Evolutionary conservation across 495 filamentous ascomycete species (phyloP), one percentile per base, ranked within the genome.

Genomic region (Talaromyces stipitatus): DNA sequence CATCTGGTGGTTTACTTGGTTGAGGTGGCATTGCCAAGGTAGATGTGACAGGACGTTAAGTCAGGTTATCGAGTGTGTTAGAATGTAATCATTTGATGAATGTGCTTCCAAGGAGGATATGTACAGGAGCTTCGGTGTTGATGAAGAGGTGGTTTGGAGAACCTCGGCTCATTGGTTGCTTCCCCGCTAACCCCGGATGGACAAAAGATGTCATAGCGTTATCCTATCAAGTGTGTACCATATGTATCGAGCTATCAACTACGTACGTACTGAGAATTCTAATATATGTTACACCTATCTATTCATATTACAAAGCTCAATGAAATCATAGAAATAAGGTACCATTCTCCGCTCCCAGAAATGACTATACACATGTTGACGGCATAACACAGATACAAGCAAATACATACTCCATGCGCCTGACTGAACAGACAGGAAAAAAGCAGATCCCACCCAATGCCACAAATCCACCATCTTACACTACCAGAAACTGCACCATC

Each of bases 401-500:
- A n/a, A 18, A 16, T 41, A 30, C 23, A 14, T 18, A 14, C 48
- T 51, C 48, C 16, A 20, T 51, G 27, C 48, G 27, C 48, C 48
- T 47, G 18, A 47, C 10, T 22, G 20, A 12, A 47, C 22, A 26
- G 11, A 18, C 9, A 41, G 30, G 43, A 51, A 30, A 30, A 23
- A 14, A 51, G 46, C 1, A 27, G 36, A 41, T 26, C 23, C 5
- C 16, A n/a, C 50, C 27, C 28, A 46, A 55, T 16, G 4, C 36
- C 32, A 46, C 23, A 10, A 4, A 27, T 14, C 8, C 23, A 47
- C 48, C 26, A 28, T 51, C 27, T 30, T 43, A 33, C 27, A 22
- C 54, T 71, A 95, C 89, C 90, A 92, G 79, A 92, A 95, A 72
- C 88, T 91, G 70, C 90, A 95, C 90, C 91, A 95, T 54, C 92